Evolutionary conservation across 345 rosid species (phyloP), one percentile per base, ranked within the genome.

Genomic region (Bruguiera gymnorhiza): DNA sequence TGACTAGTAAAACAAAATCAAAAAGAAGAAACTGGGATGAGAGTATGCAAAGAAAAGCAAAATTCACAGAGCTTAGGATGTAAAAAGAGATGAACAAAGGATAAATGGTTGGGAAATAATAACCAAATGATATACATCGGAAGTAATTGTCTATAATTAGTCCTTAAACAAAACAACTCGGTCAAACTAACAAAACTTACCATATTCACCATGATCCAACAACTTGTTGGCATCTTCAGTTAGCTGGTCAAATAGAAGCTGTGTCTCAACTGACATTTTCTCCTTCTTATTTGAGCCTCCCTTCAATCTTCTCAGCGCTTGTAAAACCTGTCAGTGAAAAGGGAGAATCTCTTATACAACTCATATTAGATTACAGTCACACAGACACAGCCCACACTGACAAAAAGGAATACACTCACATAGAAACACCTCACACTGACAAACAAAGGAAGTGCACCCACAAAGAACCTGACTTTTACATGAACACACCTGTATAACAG

Each of bases 181-280:
- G 39, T 8, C 60, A 26, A 60, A 67, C 5, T 73, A 10, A 32
- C 23, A 76, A 76, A 53, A 85, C 94, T 90, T 83, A 84, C 99
- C 78, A 80, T 82, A 89, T 68, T 96, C 98, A 57, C 99, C 99
- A 68, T 89, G 80, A 73, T 84, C 89, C 84, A 92, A 81, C 70
- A 96, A 81, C 76, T 72, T 89, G 85, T 83, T 81, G 29, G 99
- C 91, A 86, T 92, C 97, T 78, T 96, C 99, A 59, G 99, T 96
- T 75, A 96, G 89, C 86, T 87, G 91, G 81, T 96, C 98, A 83
- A 96, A 96, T n/a, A 89, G 74, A 60, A 5, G 82, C 75, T 96
- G 88, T 6, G 87, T 89, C 81, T 89, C 95, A 57, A 87, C 65
- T 5, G 90, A 78, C 99, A 92, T 96, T 76, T 89, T 96, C 78